Percentiles rank a stretch among this genome's conserved stretches.
Evolutionary conservation across 2,329 filamentous ascomycete species (phyloP).

Genomic region (Decorospora gaudefroyi): DNA sequence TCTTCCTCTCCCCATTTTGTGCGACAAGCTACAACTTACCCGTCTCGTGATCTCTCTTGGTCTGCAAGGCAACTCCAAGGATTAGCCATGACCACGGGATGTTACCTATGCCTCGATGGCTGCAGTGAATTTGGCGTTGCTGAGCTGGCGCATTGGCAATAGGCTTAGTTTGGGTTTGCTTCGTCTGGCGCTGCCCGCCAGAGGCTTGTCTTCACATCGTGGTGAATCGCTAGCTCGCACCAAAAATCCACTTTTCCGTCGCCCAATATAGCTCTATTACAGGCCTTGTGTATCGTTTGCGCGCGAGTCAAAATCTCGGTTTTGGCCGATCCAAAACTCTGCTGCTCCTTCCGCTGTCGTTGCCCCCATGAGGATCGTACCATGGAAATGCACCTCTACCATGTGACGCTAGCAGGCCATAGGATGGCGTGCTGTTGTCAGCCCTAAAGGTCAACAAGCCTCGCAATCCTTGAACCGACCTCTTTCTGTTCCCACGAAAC

Average conservation of each 20-base stretch:
- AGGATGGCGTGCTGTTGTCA: slow-evolving; percentile 17
- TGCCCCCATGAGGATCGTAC: neutral
- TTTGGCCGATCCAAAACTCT: slow-evolving; percentile 11
- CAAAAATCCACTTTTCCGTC: slow-evolving; percentile 2
- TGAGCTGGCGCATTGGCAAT: slow-evolving; percentile 31
- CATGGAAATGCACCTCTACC: slow-evolving; percentile 2
- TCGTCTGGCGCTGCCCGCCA: slow-evolving; percentile 25
- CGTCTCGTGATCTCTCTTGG: slow-evolving; percentile 39
- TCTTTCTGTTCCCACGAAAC: slow-evolving; percentile 12
- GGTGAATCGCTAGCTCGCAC: slow-evolving; percentile 11
- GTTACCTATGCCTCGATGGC: slow-evolving; percentile 21
- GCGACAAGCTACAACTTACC: slow-evolving; percentile 19
- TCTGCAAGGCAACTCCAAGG: slow-evolving; percentile 33
- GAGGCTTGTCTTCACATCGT: slow-evolving; percentile 35
- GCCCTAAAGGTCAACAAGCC: slow-evolving; percentile 11
- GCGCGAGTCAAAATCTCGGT: slow-evolving; percentile 8
- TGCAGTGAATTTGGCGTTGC: slow-evolving; percentile 35
- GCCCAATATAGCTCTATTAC: no score
- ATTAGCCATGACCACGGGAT: slow-evolving; percentile 9
- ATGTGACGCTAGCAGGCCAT: slow-evolving; percentile 21
- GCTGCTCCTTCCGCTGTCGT: slow-evolving; percentile 10
- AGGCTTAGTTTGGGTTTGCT: slow-evolving; percentile 22
- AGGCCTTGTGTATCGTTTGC: no score
- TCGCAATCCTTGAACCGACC: slow-evolving; percentile 8
- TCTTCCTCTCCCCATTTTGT: slow-evolving; percentile 7